These are phyloP conservation scores for Leccinum broughii DNA, from an alignment of 768 basidiomycete species.

Conservation along the genomic window DNA sequence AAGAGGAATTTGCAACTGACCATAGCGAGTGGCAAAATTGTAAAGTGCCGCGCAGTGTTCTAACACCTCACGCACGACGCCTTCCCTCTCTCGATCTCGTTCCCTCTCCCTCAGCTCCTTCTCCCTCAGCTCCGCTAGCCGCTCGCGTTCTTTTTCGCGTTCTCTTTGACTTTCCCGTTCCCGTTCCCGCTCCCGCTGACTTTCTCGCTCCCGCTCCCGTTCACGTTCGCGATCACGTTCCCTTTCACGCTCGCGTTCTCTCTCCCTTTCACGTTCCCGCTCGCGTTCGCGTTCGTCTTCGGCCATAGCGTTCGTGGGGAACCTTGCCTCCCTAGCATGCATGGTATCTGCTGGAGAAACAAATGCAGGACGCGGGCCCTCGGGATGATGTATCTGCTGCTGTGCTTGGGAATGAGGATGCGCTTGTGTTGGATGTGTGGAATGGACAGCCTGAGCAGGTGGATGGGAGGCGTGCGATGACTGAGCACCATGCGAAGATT, in stretches of 20 bases:
- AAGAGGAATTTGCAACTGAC: conserved; percentile 37
- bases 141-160: conserved; percentile 25
- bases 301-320: conserved; percentile 6
- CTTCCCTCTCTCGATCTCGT: conserved; percentile 22
- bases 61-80: conserved; percentile 27
- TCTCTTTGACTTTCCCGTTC: conserved; percentile 22
- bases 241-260: conserved; percentile 5
- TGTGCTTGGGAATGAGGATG: conserved; percentile 30
- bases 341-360: conserved; percentile 32
- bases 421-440: conserved; percentile 28
- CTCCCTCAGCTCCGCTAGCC: conserved; percentile 21
- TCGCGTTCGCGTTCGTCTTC: conserved; percentile 26
- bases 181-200: conserved; percentile 22
- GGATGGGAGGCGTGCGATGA: conserved; percentile 20
- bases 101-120: conserved; percentile 28
- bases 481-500: conserved; percentile 16
- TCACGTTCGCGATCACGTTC: conserved; percentile 25
- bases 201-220: conserved; percentile 20
- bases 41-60: conserved; percentile 62
- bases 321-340: conserved; percentile 28
- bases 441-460: conserved; percentile 16
- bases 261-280: conserved; percentile 8
- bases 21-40: conserved; percentile 66
- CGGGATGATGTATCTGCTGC: conserved; percentile 27
- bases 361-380: conserved; percentile 23